These are phyloP conservation scores for Hypoxylon fuscum DNA, from an alignment of 495 filamentous ascomycete genomes.

Conservation along the genomic window DNA sequence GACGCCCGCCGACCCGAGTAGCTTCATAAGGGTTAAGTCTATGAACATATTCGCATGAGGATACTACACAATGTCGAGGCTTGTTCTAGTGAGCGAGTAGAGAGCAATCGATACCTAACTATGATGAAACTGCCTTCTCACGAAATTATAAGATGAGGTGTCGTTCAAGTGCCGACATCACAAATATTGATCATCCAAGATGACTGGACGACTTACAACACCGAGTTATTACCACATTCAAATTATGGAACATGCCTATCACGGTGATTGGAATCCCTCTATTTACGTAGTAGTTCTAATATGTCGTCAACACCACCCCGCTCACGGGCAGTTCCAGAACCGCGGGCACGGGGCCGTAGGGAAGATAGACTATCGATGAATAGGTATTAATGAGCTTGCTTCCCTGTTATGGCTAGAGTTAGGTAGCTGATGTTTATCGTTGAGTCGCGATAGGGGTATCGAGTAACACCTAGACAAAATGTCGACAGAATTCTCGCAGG, in stretches of 20 bases:
- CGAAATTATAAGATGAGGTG: constrained; percentile 1
- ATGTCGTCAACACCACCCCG: constrained; percentile 19
- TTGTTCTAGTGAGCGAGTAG: neutral
- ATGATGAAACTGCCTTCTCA: neutral
- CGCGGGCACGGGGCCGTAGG: neutral
- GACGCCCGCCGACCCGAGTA: neutral
- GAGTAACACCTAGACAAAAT: constrained; percentile 20
- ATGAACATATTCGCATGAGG: too few relatives aligned
- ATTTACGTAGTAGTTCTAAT: neutral
- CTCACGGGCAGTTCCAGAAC: constrained; percentile 4
- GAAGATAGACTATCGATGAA: neutral
- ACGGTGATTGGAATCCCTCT: constrained; percentile 11
- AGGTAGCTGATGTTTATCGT: neutral
- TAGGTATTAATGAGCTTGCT: constrained; percentile 11
- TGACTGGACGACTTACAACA: constrained; percentile 9
- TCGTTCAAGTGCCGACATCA: constrained; percentile 27
- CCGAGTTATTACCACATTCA: neutral
- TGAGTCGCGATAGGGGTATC: neutral
- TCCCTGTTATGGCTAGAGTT: neutral
- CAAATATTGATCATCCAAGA: neutral
- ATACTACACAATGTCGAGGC: neutral
- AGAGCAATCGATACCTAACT: neutral
- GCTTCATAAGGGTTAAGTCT: too few relatives aligned
- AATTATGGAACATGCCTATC: constrained; percentile 14
- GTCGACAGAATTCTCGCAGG: constrained; percentile 6